Conservation (phyloP, 306 rosid genomes). For the Cucurbita moschata region DNA sequence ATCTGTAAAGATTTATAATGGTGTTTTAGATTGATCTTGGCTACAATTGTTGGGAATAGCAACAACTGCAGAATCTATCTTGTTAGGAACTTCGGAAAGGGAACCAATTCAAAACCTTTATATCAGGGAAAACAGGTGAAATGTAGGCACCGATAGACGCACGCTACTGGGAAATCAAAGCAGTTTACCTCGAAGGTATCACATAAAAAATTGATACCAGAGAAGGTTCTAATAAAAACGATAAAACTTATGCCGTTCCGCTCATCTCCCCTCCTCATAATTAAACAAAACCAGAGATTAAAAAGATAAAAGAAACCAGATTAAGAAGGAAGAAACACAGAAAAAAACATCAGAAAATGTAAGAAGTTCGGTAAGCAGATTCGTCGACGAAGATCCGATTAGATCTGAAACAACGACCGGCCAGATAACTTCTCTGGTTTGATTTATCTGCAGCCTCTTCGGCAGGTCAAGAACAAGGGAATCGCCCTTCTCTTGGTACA, state of each 20-base stretch:
- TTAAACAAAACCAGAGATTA: not conserved
- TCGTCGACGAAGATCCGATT: conserved; percentile 32
- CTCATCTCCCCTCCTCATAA: conserved; percentile 50
- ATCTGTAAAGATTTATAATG: not conserved
- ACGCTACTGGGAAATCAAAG: conserved; percentile 24
- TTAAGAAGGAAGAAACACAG: not conserved
- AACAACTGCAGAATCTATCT: not conserved
- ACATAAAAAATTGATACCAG: conserved; percentile 19
- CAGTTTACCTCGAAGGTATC: conserved; percentile 54
- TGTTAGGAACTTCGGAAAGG: no score
- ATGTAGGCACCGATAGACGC: conserved; percentile 47
- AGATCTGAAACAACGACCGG: conserved; percentile 49
- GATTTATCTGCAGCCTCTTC: conserved; percentile 72
- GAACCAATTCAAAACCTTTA: not conserved
- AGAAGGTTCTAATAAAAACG: conserved; percentile 55
- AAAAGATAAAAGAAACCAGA: not conserved
- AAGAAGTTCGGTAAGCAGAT: conserved; percentile 95
- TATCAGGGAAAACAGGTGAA: not conserved
- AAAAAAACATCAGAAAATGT: conserved; percentile 12
- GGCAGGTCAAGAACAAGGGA: conserved; percentile 75
- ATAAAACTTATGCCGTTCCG: conserved; percentile 24
- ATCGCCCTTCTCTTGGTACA: conserved; percentile 80
- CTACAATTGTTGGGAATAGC: not conserved
- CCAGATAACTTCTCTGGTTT: conserved; percentile 47
- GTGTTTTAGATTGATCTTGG: not conserved